Base-by-base conservation (phyloP, 2,329 filamentous ascomycete species). In the Phyllosticta citriasiana region DNA sequence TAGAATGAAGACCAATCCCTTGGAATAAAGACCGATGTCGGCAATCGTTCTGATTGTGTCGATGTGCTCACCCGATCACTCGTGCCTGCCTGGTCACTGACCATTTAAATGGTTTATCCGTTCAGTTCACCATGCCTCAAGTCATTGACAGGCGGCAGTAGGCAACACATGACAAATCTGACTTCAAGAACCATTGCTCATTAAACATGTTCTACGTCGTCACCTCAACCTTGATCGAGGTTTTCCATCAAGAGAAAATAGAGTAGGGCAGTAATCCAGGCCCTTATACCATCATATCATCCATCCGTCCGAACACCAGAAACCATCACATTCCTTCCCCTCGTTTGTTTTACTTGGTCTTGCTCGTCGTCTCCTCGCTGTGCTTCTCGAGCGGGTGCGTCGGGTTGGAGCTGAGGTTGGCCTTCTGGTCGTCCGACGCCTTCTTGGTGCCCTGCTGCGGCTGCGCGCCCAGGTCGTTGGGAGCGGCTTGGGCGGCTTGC, bases 341-440 rank as follows among this genome's bases (percentile, higher is more conserved):
- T 60, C 66, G 72, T 5, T 40, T 14, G 33, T 4, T 40, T 47
- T 47, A 47, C 40, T 47, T 47, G 14, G 40, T 73, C 77, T 88
- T 88, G 60, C 76, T 75, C 58, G 86, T 86, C 72, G 85, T 88
- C 54, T 82, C 79, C 68, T 83, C 76, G 1, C 85, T 73, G 14
- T 78, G 76, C 58, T 88, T 82, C 47, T 87, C 86, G 57, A 89
- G 76, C 1, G 80, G 74, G 3, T 84, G 83, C 67, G 80, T 81
- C 12, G 88, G 88, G 80, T 91, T 91, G 4, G 83, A 87, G 10
- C 75, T 66, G 47, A 88, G 77, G 9, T 62, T 62, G 9, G 58
- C 40, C 68, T 82, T 79, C 30, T 76, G 68, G 62, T 84, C 76
- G 67, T 84, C 77, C 65, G 77, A 77, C 52, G 79, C 71, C 59